phyloP scores from a whole-genome alignment of 768 basidiomycete species.

The Cystofilobasidium bisporidii region DNA sequence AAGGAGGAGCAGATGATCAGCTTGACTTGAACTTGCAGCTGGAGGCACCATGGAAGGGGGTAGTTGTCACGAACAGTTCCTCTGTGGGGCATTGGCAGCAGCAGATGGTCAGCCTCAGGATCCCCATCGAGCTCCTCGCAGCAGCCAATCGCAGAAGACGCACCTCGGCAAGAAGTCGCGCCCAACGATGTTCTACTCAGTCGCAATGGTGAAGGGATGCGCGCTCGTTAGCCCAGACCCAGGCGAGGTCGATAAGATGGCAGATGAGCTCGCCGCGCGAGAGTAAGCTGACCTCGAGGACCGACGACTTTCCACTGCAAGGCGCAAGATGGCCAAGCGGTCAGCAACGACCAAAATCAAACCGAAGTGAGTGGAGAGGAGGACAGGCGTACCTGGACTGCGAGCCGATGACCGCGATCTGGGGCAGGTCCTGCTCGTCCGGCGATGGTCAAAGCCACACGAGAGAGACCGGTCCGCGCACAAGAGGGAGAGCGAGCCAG shows the following conservation, averaged over 20 bases:
- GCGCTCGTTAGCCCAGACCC: too few species aligned
- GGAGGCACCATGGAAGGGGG: neutral
- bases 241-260: too few species aligned
- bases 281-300: conserved; percentile 40
- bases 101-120: conserved; percentile 1
- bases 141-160: conserved; percentile 1
- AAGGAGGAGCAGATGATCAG: neutral
- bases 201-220: accelerated
- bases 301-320: conserved; percentile 43
- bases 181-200: conserved; percentile 83
- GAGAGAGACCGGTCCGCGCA: neutral
- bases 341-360: neutral
- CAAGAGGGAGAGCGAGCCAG: neutral
- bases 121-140: neutral
- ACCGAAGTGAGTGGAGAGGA: neutral
- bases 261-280: neutral
- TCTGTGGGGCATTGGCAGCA: conserved; percentile 44
- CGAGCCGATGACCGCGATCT: conserved; percentile 45
- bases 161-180: conserved; percentile 78
- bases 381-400: conserved; percentile 35
- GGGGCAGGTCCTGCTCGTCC: conserved; percentile 41
- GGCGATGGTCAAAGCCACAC: neutral
- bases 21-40: too few species aligned
- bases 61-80: conserved; percentile 52
- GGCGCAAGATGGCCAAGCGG: neutral